Percentiles rank a stretch among this genome's conserved stretches.
These are phyloP conservation scores for Diaporthe vexans DNA, from an alignment of 2,329 filamentous ascomycete genomes.

Conservation along the genomic window DNA sequence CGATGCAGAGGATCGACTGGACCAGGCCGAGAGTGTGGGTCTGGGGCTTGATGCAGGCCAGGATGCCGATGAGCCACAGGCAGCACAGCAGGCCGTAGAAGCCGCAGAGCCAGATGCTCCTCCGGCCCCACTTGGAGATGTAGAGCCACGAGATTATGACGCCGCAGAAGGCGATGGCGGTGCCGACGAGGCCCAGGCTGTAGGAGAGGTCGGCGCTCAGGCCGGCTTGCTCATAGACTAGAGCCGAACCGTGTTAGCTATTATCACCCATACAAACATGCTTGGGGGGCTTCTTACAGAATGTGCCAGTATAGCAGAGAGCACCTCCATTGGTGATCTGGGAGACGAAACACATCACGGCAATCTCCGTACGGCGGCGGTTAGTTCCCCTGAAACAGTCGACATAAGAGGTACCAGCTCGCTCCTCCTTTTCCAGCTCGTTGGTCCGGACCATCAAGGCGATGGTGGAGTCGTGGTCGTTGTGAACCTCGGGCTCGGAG, in stretches of 20 bases:
- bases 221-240: conserved; percentile 60
- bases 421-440: conserved; percentile 59
- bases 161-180: conserved; percentile 59
- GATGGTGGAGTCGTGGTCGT: conserved; percentile 55
- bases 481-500: conserved; percentile 46
- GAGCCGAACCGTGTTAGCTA: background rate
- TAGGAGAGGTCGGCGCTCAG: conserved; percentile 55
- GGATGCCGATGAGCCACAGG: conserved; percentile 59
- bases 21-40: conserved; percentile 54
- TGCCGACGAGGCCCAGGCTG: conserved; percentile 58
- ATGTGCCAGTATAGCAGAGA: conserved; percentile 58
- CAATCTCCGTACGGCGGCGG: conserved; percentile 61
- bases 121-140: conserved; percentile 58
- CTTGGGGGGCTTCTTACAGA: conserved; percentile 47
- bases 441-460: conserved; percentile 61
- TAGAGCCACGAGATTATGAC: conserved; percentile 60
- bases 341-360: conserved; percentile 56
- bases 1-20: conserved; percentile 57
- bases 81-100: conserved; percentile 55
- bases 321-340: conserved; percentile 59
- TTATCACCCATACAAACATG: background rate
- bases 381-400: conserved; percentile 65
- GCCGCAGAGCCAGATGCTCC: conserved; percentile 58
- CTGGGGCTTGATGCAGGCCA: conserved; percentile 55
- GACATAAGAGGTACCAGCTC: conserved; percentile 55